Base-by-base conservation (phyloP, 495 filamentous ascomycete genomes). In the Hypoxylon intermedium region DNA sequence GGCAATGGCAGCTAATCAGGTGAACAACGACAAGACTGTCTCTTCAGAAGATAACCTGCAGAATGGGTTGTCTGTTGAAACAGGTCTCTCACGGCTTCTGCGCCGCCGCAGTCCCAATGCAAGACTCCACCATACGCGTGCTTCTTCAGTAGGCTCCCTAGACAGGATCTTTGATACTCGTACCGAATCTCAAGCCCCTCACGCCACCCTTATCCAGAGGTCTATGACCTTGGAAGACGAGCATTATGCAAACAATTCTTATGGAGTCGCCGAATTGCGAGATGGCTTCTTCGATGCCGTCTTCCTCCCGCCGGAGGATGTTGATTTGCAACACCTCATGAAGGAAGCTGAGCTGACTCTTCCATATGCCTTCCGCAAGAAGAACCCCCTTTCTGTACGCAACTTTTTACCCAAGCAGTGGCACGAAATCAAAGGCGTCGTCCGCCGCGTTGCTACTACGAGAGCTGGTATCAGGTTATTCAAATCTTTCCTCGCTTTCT, bases 201-300 rank as follows among this genome's bases (percentile, higher is more conserved):
- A 18, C 15, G 48, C 26, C 34, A 42, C 42, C 13, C 40, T 18
- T 19, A 9, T 28, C 18, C 47, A 60, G 54, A 61, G 38, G 16
- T 38, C 51, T 40, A 58, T 68, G 52, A 71, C 61, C 33, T 50
- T 44, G 13, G 54, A 55, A n/a, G 68, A 71, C 26, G 47, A 61
- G 36, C 66, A 60, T 47, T 68, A 66, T 24, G 63, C 67, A 3
- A 56, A 64, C 21, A 63, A 65, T 24, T 56, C 79, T 3, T 85
- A 84, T 61, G 83, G 80, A 1, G 69, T 85, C 9, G 71, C 77
- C 38, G 83, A 86, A 54, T 56, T 77, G 12, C 72, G 83, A 50
- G 83, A 85, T 69, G 82, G 83, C 26, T 85, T 86, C 65, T 86
- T 85, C 55, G 83, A 86, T 68, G 79, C 82, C 5, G 63, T 80